Conservation (phyloP, 1,284 basidiomycete genomes). For the Cystobasidiaceae sp. region DNA sequence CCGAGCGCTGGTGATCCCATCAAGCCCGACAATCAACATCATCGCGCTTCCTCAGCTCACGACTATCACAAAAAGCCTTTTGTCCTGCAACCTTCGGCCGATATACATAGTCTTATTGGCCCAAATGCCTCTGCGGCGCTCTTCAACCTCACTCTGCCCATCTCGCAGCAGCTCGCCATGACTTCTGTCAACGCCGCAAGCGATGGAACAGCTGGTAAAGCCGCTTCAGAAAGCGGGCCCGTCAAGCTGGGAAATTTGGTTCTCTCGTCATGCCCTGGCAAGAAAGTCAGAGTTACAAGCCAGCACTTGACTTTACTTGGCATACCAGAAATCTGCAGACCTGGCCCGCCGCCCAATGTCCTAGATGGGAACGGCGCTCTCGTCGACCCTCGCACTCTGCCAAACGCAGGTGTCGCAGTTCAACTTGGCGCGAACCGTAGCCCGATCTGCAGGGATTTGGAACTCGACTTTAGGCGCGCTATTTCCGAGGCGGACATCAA, state of each 20-base stretch:
- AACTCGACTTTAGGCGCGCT: conserved; percentile 70
- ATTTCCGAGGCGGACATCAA: conserved; percentile 48
- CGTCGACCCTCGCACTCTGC: conserved; percentile 12
- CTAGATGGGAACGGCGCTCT: conserved; percentile 3
- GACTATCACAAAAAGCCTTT: background rate
- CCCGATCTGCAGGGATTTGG: conserved; percentile 77
- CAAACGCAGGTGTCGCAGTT: conserved; percentile 33
- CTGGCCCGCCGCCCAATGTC: conserved; percentile 1
- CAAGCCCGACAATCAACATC: too few species aligned
- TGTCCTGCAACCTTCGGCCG: conserved; percentile 3
- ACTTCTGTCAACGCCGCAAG: background rate
- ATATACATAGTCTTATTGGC: conserved; percentile 19
- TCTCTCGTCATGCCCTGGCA: conserved; percentile 90
- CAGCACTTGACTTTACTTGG: conserved; percentile 13
- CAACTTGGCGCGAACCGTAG: conserved; percentile 66
- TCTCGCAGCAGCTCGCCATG: conserved; percentile 8
- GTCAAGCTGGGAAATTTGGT: conserved; percentile 74
- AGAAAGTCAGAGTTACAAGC: conserved; percentile 74
- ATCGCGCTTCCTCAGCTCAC: background rate
- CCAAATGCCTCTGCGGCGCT: conserved; percentile 30
- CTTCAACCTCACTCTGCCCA: conserved; percentile 24
- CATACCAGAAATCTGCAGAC: conserved; percentile 13
- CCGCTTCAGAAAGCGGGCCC: conserved; percentile 17
- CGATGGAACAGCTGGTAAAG: conserved; percentile 4
- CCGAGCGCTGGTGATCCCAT: background rate